Evolutionary conservation across 768 basidiomycete genomes (phyloP).

Genomic region (Obba rivulosa): DNA sequence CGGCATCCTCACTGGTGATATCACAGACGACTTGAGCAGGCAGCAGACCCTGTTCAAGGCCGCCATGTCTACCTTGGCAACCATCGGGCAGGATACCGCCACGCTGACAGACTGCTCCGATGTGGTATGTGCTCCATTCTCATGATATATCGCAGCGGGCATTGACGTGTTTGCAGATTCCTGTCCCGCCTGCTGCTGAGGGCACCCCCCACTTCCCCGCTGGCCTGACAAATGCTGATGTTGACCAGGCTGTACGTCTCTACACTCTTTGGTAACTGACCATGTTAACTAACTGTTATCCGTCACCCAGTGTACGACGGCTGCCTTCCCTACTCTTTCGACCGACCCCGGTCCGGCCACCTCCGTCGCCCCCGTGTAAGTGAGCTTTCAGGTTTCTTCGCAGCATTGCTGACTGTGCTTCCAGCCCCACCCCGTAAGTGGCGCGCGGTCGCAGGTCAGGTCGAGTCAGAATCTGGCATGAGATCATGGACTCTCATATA

Average conservation of each 20-base stretch:
- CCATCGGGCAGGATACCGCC: constrained; percentile 9
- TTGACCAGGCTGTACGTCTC: constrained; percentile 19
- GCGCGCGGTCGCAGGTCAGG: too few species aligned
- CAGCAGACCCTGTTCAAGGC: constrained; percentile 11
- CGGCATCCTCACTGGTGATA: background rate
- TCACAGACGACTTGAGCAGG: constrained; percentile 6
- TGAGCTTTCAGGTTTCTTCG: background rate
- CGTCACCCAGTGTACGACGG: constrained; percentile 5
- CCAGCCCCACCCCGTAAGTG: too few species aligned
- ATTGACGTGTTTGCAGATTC: background rate
- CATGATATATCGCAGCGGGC: too few species aligned
- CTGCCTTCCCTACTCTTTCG: constrained; percentile 17
- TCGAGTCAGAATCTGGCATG: too few species aligned
- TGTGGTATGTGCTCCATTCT: constrained; percentile 2
- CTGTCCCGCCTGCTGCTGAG: constrained; percentile 8
- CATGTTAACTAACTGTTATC: background rate
- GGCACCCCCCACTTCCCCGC: constrained; percentile 19
- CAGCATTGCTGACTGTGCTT: too few species aligned
- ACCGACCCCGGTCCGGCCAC: constrained; percentile 27
- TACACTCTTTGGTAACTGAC: too few species aligned
- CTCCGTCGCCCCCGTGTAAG: constrained; percentile 29
- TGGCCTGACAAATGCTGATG: constrained; percentile 16
- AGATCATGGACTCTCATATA: too few species aligned
- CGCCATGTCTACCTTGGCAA: constrained; percentile 9
- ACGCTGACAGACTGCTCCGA: constrained; percentile 15